phyloP scores from a whole-genome alignment of 2,329 filamentous ascomycete species.

The Rhynchosporium secalis region DNA sequence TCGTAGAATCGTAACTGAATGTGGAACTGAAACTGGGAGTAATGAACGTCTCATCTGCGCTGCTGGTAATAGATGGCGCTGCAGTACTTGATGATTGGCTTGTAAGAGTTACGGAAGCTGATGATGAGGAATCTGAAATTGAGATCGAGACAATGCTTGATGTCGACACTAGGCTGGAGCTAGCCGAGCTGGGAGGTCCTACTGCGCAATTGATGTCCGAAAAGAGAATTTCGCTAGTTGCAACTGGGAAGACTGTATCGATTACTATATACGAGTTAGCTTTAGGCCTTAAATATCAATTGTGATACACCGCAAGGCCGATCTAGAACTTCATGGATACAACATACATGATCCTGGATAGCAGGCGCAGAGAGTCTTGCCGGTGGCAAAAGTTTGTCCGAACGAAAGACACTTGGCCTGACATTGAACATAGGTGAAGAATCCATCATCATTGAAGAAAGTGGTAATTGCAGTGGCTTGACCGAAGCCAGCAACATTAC shows the following conservation, averaged over 20 bases:
- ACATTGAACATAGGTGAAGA: background rate
- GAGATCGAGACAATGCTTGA: conserved; percentile 5
- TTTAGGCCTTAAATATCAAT: too few species aligned
- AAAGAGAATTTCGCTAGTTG: too few species aligned
- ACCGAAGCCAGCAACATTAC: background rate
- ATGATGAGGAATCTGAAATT: background rate
- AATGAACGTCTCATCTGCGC: too few species aligned
- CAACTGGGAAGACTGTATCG: too few species aligned
- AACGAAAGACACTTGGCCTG: background rate
- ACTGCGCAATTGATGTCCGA: too few species aligned
- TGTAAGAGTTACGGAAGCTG: conserved; percentile 12
- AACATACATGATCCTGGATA: background rate
- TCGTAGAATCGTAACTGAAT: too few species aligned
- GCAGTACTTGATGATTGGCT: background rate
- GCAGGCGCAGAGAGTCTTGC: background rate
- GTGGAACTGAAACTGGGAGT: too few species aligned
- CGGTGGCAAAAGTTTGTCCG: background rate
- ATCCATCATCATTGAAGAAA: conserved; percentile 7
- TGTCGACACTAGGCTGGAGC: background rate
- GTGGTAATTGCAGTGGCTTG: background rate
- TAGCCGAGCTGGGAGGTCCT: too few species aligned
- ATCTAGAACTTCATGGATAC: too few species aligned
- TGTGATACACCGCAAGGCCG: too few species aligned
- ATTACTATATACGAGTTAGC: too few species aligned
- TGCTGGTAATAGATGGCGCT: too few species aligned